Conservation (phyloP, 2,329 filamentous ascomycete genomes). For the Ceratocystis huliohia region DNA sequence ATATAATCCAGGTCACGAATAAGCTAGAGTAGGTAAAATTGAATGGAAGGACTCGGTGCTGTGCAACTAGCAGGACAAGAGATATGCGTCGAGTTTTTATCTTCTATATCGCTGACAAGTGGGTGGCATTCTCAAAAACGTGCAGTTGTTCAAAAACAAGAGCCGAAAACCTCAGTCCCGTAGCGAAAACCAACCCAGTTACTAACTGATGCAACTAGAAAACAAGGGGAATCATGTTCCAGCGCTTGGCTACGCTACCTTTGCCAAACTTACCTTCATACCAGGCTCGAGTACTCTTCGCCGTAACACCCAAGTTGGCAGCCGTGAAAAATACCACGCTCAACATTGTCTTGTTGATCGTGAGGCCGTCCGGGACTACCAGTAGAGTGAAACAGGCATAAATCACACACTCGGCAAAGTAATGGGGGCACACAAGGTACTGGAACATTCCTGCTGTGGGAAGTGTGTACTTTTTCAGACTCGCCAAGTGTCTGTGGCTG, state of each 20-base stretch:
- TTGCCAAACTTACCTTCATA: slow-evolving; percentile 62
- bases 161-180: no score
- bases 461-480: slow-evolving; percentile 69
- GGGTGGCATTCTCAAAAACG: no score
- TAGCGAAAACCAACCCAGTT: background rate
- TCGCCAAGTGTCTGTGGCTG: slow-evolving; percentile 57
- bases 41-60: no score
- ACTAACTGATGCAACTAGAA: slow-evolving; percentile 36
- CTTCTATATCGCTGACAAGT: no score
- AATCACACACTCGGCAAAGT: slow-evolving; percentile 74
- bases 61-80: no score
- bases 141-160: no score
- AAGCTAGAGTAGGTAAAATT: no score
- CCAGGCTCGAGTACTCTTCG: slow-evolving; percentile 65
- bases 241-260: slow-evolving; percentile 48
- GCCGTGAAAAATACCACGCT: slow-evolving; percentile 60
- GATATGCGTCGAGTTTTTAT: no score
- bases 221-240: slow-evolving; percentile 64
- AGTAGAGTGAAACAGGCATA: slow-evolving; percentile 67
- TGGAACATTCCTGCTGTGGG: slow-evolving; percentile 62
- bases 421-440: slow-evolving; percentile 72
- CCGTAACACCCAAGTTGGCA: slow-evolving; percentile 71
- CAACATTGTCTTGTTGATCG: slow-evolving; percentile 61
- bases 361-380: slow-evolving; percentile 53
- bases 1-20: no score